Evolutionary conservation across 176 grass and related monocot species (phyloP).

Genomic region (Cenchrus fungigraminus): DNA sequence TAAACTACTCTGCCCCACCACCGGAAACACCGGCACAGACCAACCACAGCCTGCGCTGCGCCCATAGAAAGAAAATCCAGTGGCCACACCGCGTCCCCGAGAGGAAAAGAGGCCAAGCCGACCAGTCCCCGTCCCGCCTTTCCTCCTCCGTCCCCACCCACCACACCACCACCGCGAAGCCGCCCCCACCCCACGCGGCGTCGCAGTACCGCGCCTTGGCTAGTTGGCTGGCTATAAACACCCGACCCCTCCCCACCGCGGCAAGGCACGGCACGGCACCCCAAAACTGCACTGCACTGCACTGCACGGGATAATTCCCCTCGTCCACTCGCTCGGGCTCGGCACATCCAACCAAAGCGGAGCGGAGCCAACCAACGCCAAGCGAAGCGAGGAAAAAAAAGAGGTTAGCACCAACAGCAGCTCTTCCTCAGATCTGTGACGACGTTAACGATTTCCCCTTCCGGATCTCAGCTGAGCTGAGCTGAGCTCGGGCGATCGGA

Average conservation of each 20-base stretch:
- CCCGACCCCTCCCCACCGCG: neutral
- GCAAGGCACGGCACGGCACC: conserved; percentile 19
- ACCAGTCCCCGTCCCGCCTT: conserved; percentile 20
- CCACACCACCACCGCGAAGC: neutral
- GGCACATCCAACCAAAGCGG: neutral
- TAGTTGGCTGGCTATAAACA: conserved; percentile 40
- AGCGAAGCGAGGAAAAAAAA: neutral
- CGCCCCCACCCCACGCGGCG: neutral
- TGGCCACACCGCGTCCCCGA: neutral
- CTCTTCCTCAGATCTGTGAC: neutral
- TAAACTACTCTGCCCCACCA: neutral
- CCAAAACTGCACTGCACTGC: neutral
- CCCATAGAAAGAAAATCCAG: conserved; percentile 15
- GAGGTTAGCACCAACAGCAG: conserved; percentile 17
- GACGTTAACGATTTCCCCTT: neutral
- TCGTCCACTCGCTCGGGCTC: neutral
- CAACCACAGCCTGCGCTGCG: neutral
- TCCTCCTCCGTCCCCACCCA: neutral
- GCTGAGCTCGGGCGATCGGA: neutral
- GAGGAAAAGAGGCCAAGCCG: neutral
- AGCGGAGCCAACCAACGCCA: neutral
- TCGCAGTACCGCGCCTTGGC: neutral
- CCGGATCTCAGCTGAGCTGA: neutral
- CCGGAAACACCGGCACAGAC: neutral
- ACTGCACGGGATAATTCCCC: neutral